phyloP scores from a whole-genome alignment of 2,329 filamentous ascomycete species.

The Nemania sp. region DNA sequence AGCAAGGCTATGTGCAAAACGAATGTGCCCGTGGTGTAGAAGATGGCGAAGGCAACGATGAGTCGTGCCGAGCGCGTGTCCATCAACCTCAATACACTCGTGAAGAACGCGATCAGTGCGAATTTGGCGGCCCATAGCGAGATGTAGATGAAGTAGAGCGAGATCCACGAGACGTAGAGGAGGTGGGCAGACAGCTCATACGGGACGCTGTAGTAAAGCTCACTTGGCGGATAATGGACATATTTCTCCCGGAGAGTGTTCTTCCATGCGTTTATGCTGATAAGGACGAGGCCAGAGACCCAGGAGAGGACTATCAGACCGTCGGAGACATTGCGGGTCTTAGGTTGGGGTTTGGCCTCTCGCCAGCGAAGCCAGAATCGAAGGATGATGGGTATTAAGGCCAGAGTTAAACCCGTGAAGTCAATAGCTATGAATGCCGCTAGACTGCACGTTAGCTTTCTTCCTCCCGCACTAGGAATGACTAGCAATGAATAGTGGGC shows the following conservation, averaged over 20 bases:
- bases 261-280: conserved; percentile 46
- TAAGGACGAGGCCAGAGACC: conserved; percentile 42
- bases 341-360: conserved; percentile 34
- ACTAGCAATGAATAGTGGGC: not conserved
- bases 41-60: conserved; percentile 34
- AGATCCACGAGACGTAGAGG: conserved; percentile 45
- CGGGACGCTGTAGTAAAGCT: conserved; percentile 44
- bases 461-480: not conserved
- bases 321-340: conserved; percentile 40
- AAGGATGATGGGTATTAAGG: conserved; percentile 43
- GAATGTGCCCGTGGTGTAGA: conserved; percentile 38
- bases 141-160: conserved; percentile 46
- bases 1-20: conserved; percentile 40
- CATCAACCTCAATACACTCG: conserved; percentile 36
- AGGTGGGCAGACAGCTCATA: conserved; percentile 36
- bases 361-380: conserved; percentile 44
- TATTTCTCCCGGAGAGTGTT: conserved; percentile 41
- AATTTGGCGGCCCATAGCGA: conserved; percentile 46
- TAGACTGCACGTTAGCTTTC: conserved; percentile 24
- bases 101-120: conserved; percentile 44
- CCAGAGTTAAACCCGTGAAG: conserved; percentile 42
- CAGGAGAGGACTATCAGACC: conserved; percentile 42
- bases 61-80: conserved; percentile 30
- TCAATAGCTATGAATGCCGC: conserved; percentile 47
- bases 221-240: conserved; percentile 33